Conservation (phyloP, 768 basidiomycete genomes). For the Mycena latifolia region DNA sequence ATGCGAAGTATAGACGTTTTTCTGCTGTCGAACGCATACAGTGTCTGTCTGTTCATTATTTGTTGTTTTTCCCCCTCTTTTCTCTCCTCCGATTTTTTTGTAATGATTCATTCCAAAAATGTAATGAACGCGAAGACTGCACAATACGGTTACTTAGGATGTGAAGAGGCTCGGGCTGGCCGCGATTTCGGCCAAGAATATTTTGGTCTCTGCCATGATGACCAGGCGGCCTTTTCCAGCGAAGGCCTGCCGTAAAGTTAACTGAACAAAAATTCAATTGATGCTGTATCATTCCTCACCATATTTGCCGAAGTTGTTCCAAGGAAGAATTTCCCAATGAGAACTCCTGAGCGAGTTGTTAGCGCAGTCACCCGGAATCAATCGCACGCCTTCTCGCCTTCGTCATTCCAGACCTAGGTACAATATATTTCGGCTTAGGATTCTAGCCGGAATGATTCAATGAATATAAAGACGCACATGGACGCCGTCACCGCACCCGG, state of each 20-base stretch:
- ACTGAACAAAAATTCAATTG: neutral
- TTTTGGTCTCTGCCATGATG: conserved; percentile 39
- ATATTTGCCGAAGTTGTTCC: conserved; percentile 57
- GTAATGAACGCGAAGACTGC: conserved; percentile 16
- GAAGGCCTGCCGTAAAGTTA: conserved; percentile 27
- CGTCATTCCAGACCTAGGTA: conserved; percentile 64
- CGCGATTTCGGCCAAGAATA: conserved; percentile 39
- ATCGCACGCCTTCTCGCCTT: no score
- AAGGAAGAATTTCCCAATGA: conserved; percentile 77
- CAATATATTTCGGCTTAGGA: neutral
- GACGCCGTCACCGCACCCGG: conserved; percentile 77
- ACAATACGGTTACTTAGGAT: conserved; percentile 21
- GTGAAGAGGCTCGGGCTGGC: conserved; percentile 29
- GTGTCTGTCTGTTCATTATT: conserved; percentile 26
- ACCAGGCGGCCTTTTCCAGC: conserved; percentile 37
- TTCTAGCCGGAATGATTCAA: no score
- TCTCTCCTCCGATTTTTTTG: conserved; percentile 20
- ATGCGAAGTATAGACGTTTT: conserved; percentile 20
- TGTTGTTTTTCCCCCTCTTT: conserved; percentile 8
- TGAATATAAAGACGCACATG: conserved; percentile 61
- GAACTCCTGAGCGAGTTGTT: conserved; percentile 47
- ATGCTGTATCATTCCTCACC: conserved; percentile 27
- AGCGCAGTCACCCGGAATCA: no score
- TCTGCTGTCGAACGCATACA: conserved; percentile 20
- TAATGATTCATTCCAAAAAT: conserved; percentile 19